Base-by-base conservation (phyloP, 768 basidiomycete species). In the Favolaschia claudopus region DNA sequence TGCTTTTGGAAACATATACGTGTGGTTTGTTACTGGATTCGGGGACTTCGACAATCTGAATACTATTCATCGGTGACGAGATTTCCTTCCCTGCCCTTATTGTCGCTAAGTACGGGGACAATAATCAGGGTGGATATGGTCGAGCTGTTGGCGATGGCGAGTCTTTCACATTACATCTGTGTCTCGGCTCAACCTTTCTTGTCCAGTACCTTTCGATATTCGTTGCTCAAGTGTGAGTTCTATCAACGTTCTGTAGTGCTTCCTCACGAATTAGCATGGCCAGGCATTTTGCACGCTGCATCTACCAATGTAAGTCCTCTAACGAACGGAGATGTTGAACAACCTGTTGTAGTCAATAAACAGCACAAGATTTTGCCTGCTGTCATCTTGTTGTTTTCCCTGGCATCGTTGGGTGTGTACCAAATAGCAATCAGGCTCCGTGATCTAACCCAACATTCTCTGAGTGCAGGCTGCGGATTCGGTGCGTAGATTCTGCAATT, bases 211-310 rank as follows among this genome's bases (percentile, higher is more conserved):
- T 36, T 5, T 45, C 53, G 22, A 45, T 28, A 7, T 55, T 55
- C 29, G 20, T 55, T 8, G 43, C 53, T 7, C 53, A 55, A 45
- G 53, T 33, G 40, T 50, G 25, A 28, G 48, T 51, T 13, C 24
- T 28, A 8, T 45, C 8, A 29, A n/a, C n/a, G 32, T 5, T 50
- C 25, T 14, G 19, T 50, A 17, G 13, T 28, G 22, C 19, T 20
- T 7, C 10, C 39, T 40, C 39, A 10, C n/a, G 2, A 10, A 27
- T 13, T 28, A 12, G 17, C 36, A n/a, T 34, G n/a, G n/a, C 32
- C 29, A 48, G 46, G 31, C 51, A 53, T 33, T 53, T 53, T 27
- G 51, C 51, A 5, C 6, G 39, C 40, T 53, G 27, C 20, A 53
- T 53, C 17, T 53, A 39, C 29, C 24, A 43, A 22, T 31, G 51